Conservation (phyloP, 176 grass and related monocot species). For the Lolium perenne region DNA sequence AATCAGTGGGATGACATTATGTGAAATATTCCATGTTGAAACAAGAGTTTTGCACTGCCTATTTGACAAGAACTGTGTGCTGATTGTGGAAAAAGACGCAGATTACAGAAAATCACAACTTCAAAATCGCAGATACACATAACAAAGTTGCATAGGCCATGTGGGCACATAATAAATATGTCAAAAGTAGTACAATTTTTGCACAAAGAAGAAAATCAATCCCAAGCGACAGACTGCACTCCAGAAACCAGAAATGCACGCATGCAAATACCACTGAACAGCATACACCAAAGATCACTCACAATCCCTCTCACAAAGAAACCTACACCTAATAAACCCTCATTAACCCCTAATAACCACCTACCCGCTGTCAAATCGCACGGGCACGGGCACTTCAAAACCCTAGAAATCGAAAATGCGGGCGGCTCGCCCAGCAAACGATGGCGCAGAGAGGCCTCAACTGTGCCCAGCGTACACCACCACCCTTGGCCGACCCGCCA, state of each 20-base stretch:
- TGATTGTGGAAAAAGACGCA: neutral
- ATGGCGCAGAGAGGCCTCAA: neutral
- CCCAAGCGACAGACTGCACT: neutral
- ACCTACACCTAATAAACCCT: slow-evolving; percentile 31
- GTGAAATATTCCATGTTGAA: slow-evolving; percentile 1
- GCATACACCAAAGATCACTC: neutral
- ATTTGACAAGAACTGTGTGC: neutral
- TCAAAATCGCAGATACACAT: neutral
- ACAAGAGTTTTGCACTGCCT: neutral
- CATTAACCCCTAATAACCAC: neutral
- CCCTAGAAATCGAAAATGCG: neutral
- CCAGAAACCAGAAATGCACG: neutral
- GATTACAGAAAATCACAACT: neutral
- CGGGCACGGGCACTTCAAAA: neutral
- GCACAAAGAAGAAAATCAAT: neutral
- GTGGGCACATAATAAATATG: slow-evolving; percentile 7
- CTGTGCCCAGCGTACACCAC: neutral
- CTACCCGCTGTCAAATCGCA: neutral
- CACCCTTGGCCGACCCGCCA: neutral
- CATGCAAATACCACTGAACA: neutral
- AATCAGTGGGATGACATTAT: too few species aligned
- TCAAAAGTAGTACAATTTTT: neutral
- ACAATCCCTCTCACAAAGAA: neutral
- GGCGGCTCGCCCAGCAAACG: slow-evolving; percentile 29
- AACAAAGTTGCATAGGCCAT: neutral